Evolutionary conservation across 2,329 filamentous ascomycete species (phyloP).

Genomic region (Metarhizium rileyi): DNA sequence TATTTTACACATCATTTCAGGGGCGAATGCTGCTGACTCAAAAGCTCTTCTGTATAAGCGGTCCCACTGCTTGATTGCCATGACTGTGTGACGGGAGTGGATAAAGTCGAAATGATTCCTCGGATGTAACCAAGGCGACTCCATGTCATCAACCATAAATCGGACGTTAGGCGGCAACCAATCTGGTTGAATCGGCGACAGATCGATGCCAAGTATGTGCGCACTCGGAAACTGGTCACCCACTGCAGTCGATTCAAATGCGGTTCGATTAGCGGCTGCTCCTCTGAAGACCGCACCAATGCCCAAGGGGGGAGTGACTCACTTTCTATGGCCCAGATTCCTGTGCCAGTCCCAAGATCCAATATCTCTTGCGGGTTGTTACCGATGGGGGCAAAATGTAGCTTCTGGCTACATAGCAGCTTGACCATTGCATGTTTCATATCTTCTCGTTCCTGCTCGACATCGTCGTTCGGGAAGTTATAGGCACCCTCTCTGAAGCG

Average conservation of each 20-base stretch:
- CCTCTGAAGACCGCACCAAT: background rate
- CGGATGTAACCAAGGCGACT: constrained; percentile 45
- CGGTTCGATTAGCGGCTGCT: background rate
- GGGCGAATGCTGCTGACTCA: constrained; percentile 27
- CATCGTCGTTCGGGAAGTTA: constrained; percentile 50
- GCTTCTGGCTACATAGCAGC: constrained; percentile 34
- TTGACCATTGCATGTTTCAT: constrained; percentile 46
- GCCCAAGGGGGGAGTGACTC: constrained; percentile 10
- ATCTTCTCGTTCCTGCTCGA: constrained; percentile 48
- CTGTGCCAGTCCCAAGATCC: constrained; percentile 50
- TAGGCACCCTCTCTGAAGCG: constrained; percentile 44
- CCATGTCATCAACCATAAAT: constrained; percentile 48
- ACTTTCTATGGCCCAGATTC: constrained; percentile 50
- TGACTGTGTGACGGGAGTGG: constrained; percentile 46
- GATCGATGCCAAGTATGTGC: constrained; percentile 33
- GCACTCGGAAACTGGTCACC: constrained; percentile 34
- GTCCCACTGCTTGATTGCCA: constrained; percentile 47
- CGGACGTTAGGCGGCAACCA: constrained; percentile 46
- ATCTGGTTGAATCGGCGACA: constrained; percentile 39
- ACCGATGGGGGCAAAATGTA: constrained; percentile 44
- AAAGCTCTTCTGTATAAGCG: constrained; percentile 35
- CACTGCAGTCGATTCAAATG: constrained; percentile 24
- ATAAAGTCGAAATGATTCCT: constrained; percentile 49
- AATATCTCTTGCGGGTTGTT: constrained; percentile 38
- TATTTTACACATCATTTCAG: background rate